Evolutionary conservation across 2,329 filamentous ascomycete genomes (phyloP), one percentile per base, ranked within the genome.

Genomic region (Zasmidium citrigriseum): DNA sequence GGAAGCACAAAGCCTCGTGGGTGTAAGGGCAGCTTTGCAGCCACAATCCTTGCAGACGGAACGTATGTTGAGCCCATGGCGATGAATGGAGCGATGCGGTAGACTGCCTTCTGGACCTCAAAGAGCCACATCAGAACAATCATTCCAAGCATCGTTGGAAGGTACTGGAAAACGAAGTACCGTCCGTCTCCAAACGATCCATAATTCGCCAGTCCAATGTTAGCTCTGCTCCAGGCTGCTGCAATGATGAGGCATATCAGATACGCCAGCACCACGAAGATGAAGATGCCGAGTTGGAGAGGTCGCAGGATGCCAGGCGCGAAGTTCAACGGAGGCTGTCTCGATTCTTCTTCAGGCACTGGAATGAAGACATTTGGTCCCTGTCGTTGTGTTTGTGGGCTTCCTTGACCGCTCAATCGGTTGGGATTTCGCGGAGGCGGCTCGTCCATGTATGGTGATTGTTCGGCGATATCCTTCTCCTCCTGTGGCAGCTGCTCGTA

Each of bases 101-200:
- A 86, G n/a, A 92, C 83, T 2, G 92, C 86, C 1, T 83, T 81
- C 65, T 91, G 83, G 41, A 96, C 79, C 64, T 87, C 84, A 67
- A 96, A 88, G 1, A 90, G 82, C 80, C 90, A 96, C 5, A 97
- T 73, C 47, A 95, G 80, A 34, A 96, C 76, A 12, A 88, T 64
- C 20, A 86, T 86, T 0, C 87, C 90, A 14, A 96, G 70, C 0
- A 96, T 77, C 57, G 92, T 91, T 1, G 93, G 93, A 1, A 97
- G 77, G 63, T 96, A 90, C 61, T 91, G 85, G 73, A 96, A 95
- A 48, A 96, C 75, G 72, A 97, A 96, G 75, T 96, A 96, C 64
- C 87, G 82, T 9, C 82, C 82, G 51, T 88, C 88, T 60, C 89
- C 89, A 57, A 91, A 88, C 25, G 82, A 82, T 29, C 78, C 77